Evolutionary conservation across 1,139 yeast genomes (phyloP).

Genomic region (Ashbya aceris): DNA sequence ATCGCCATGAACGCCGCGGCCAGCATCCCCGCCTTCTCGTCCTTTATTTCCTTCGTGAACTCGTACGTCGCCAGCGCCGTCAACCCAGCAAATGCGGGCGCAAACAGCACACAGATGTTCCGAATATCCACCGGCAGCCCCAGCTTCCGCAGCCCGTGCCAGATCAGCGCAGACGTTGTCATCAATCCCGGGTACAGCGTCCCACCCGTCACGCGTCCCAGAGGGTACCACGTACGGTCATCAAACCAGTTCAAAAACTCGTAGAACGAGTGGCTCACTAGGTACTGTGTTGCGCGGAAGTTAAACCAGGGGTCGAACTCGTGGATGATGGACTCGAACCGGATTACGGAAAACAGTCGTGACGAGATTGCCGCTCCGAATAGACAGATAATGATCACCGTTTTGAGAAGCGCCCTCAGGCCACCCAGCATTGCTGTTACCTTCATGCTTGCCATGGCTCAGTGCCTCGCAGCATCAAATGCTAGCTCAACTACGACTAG

Average conservation of each 20-base stretch:
- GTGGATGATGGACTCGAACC: constrained; percentile 94
- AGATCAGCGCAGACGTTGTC: constrained; percentile 91
- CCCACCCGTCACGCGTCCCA: constrained; percentile 98
- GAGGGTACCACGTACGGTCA: constrained; percentile 97
- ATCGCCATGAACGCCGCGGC: constrained; percentile 95
- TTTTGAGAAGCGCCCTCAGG: constrained; percentile 31
- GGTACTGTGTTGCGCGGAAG: constrained; percentile 86
- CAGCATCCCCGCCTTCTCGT: constrained; percentile 78
- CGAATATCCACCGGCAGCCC: constrained; percentile 88
- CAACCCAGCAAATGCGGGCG: constrained; percentile 91
- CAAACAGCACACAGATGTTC: constrained; percentile 89
- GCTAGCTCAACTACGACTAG: no score
- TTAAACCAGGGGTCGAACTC: constrained; percentile 99
- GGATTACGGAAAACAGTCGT: constrained; percentile 69
- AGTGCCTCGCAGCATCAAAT: no score
- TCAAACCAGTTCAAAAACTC: constrained; percentile 97
- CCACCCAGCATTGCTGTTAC: neutral
- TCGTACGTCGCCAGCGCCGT: constrained; percentile 91
- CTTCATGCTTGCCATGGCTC: no score
- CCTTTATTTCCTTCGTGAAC: constrained; percentile 84
- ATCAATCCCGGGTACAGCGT: constrained; percentile 95
- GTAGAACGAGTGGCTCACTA: constrained; percentile 74
- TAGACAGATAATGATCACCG: constrained; percentile 56
- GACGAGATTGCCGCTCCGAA: constrained; percentile 90
- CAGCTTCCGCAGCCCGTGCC: constrained; percentile 58